Conservation (phyloP, 2,329 filamentous ascomycete genomes). For the Thermothelomyces thermophilus region DNA sequence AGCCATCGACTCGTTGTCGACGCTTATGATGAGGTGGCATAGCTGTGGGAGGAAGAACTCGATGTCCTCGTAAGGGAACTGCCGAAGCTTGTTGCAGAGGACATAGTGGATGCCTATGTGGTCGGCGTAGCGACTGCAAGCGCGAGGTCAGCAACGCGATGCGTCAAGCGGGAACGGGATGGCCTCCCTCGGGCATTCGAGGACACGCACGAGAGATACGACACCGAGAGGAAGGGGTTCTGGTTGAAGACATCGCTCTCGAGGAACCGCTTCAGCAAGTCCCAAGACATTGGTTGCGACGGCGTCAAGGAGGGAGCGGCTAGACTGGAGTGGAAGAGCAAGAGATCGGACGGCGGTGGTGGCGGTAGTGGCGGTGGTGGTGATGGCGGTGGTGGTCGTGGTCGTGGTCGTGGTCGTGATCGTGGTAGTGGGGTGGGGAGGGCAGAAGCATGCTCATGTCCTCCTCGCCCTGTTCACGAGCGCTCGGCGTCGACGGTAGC, state of each 20-base stretch:
- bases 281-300: conserved; percentile 55
- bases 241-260: conserved; percentile 92
- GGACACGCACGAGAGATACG: conserved; percentile 72
- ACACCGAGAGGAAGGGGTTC: conserved; percentile 81
- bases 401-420: neutral
- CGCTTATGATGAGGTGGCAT: conserved; percentile 80
- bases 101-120: conserved; percentile 88
- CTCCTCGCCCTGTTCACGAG: conserved; percentile 11
- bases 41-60: conserved; percentile 87
- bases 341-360: conserved; percentile 10
- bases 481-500: conserved; percentile 3
- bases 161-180: neutral
- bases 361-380: neutral
- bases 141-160: neutral
- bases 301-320: conserved; percentile 7
- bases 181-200: neutral
- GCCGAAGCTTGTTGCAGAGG: conserved; percentile 79
- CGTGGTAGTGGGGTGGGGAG: neutral
- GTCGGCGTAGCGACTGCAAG: conserved; percentile 70
- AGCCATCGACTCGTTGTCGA: conserved; percentile 88
- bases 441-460: conserved; percentile 21
- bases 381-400: neutral
- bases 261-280: conserved; percentile 83
- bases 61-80: conserved; percentile 85
- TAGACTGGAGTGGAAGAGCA: conserved; percentile 11